phyloP scores from a whole-genome alignment of 768 basidiomycete species.

The Tricholoma terreum region DNA sequence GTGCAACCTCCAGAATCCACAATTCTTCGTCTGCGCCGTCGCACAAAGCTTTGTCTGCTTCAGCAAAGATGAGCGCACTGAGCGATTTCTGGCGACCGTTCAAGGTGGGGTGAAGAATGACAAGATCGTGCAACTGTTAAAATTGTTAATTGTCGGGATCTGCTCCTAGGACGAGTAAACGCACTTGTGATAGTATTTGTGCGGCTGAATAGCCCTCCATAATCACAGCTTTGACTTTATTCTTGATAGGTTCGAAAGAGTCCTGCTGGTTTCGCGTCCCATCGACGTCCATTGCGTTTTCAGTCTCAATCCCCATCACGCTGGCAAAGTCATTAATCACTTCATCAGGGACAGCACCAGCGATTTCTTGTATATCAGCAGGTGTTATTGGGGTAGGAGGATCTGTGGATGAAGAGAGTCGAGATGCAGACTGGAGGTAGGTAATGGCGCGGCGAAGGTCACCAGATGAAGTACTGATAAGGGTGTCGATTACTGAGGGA shows the following conservation, averaged over 20 bases:
- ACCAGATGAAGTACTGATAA: constrained; percentile 81
- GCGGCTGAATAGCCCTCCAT: constrained; percentile 91
- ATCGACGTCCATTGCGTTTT: constrained; percentile 50
- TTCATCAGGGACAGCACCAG: constrained; percentile 83
- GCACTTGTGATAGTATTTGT: constrained; percentile 85
- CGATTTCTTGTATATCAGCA: constrained; percentile 90
- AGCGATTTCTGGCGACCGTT: constrained; percentile 76
- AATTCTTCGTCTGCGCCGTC: constrained; percentile 98
- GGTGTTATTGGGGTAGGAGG: constrained; percentile 75
- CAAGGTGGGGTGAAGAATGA: constrained; percentile 80
- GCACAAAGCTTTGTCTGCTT: constrained; percentile 93
- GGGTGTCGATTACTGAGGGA: constrained; percentile 59
- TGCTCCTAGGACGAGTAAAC: constrained; percentile 11
- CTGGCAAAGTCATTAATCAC: constrained; percentile 68
- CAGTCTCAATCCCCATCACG: constrained; percentile 70
- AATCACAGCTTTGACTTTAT: constrained; percentile 72
- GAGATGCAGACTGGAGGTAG: constrained; percentile 92
- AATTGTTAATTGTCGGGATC: constrained; percentile 5
- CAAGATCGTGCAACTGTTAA: constrained; percentile 81
- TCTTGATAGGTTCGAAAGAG: constrained; percentile 61
- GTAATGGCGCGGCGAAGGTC: constrained; percentile 97
- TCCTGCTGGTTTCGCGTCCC: constrained; percentile 32
- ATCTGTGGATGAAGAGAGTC: constrained; percentile 71
- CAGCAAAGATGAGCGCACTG: constrained; percentile 83
- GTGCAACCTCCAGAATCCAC: constrained; percentile 87